Base-by-base conservation (phyloP, 176 grass and related monocot species). In the Aegilops tauschii region DNA sequence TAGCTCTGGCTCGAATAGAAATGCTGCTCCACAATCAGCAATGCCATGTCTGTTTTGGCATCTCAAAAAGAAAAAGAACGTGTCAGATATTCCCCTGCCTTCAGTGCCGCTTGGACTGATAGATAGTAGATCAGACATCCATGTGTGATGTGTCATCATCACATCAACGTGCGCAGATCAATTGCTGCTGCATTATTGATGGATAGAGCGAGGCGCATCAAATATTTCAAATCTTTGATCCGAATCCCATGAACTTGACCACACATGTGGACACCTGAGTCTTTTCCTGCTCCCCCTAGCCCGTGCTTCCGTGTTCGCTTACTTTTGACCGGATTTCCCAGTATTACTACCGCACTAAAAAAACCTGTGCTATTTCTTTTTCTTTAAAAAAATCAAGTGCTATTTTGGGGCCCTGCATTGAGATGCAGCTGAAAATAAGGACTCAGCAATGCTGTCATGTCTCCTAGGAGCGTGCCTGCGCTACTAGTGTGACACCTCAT, bases 11-110 rank as follows among this genome's bases (percentile, higher is more conserved):
- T 18, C 16, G 50, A 54, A 18, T 18, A 2, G 16, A 54, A 17
- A 54, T 18, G 47, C 50, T 18, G 5, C 16, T 18, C 5, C 50
- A 52, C 49, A 6, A 4, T 17, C 1, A 52, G 49, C 5, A 52
- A 52, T 52, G 49, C 14, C 14, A 54, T 18, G 50, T 54, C 5
- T 54, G 37, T 62, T 85, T 64, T 9, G 25, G 27, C 29, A 67
- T 86, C 91, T 73, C 70, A 44, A 80, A 66, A 35, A 71, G 62
- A 49, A 75, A 36, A 5, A 35, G 31, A 36, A 39, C 49, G 44
- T 81, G 89, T 56, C 91, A 93, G 94, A 90, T 93, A 93, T 96
- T 90, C 87, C 47, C 89, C 80, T 88, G 85, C 91, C n/a, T 75
- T 65, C 75, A 31, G 37, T 45, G n/a, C 32, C 40, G 73, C 31